These are phyloP conservation scores for Harringtonia lauricola DNA, from an alignment of 2,329 filamentous ascomycete genomes.

Conservation along the genomic window DNA sequence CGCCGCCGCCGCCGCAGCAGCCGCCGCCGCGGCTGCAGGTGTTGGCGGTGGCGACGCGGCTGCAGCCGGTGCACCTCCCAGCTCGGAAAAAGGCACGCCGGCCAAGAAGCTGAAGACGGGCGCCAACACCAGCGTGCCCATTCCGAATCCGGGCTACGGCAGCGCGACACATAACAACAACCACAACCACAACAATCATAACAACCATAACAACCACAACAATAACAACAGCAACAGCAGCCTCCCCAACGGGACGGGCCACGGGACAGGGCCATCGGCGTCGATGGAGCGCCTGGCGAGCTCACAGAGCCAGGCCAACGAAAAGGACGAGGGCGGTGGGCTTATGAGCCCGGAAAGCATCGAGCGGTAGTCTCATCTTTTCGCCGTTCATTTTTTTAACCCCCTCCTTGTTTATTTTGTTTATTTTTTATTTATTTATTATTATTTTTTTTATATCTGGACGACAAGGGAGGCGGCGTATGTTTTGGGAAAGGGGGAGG, in stretches of 20 bases:
- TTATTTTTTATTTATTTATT: not conserved
- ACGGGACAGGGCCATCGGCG: conserved; percentile 24
- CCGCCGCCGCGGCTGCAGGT: conserved; percentile 18
- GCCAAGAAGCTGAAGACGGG: conserved; percentile 42
- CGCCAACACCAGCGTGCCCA: conserved; percentile 22
- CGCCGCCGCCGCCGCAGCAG: conserved; percentile 17
- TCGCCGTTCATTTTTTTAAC: not conserved
- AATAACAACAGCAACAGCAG: conserved; percentile 47
- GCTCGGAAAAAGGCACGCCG: conserved; percentile 25
- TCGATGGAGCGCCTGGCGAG: conserved; percentile 48
- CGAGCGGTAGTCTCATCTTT: conserved; percentile 3
- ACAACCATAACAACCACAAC: too few species aligned
- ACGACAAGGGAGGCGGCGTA: too few species aligned
- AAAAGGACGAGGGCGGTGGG: conserved; percentile 56
- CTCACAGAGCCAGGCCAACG: conserved; percentile 49
- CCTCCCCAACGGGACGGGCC: conserved; percentile 28
- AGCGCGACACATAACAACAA: too few species aligned
- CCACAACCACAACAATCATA: too few species aligned
- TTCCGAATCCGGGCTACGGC: conserved; percentile 7
- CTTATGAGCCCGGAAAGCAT: conserved; percentile 84
- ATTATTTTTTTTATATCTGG: too few species aligned
- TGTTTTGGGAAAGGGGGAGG: not conserved
- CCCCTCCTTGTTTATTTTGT: not conserved
- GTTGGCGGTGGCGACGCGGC: not conserved
- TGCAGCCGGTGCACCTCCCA: conserved; percentile 18